These are phyloP conservation scores for Phytophthora colocasiae DNA, from an alignment of 352 stramenopile genomes.

Conservation along the genomic window DNA sequence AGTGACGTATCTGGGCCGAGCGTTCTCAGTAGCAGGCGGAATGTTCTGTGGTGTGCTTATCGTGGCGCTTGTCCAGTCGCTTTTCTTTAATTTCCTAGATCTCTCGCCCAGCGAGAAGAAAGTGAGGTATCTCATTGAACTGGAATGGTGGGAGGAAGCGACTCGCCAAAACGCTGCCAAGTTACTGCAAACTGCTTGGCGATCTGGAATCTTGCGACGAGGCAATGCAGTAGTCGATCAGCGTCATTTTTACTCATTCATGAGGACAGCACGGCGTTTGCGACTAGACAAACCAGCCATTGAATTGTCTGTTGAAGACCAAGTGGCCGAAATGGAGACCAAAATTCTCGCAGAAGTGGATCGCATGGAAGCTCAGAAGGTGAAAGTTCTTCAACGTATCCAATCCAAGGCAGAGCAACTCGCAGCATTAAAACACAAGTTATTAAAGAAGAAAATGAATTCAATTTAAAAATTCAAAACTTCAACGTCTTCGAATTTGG, in stretches of 20 bases:
- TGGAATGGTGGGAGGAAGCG: constrained; percentile 61
- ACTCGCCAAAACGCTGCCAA: constrained; percentile 46
- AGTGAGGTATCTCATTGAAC: constrained; percentile 75
- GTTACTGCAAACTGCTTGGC: constrained; percentile 61
- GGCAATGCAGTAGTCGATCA: constrained; percentile 5
- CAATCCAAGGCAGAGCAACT: constrained; percentile 42
- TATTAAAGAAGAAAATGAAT: constrained; percentile 2
- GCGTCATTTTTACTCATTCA: constrained; percentile 34
- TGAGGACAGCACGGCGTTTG: constrained; percentile 39
- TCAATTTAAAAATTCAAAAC: not conserved
- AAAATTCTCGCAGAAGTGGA: constrained; percentile 43
- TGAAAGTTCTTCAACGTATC: constrained; percentile 47
- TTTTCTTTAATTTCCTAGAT: constrained; percentile 82
- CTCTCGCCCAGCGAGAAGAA: constrained; percentile 66
- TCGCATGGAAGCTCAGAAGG: constrained; percentile 45
- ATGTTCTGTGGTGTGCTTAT: constrained; percentile 80
- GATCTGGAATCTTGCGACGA: constrained; percentile 17
- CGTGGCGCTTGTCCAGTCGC: constrained; percentile 74
- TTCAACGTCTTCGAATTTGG: constrained; percentile 3
- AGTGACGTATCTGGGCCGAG: constrained; percentile 68
- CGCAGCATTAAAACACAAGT: constrained; percentile 12
- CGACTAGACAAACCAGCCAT: constrained; percentile 42
- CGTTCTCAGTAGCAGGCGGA: constrained; percentile 61
- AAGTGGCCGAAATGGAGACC: constrained; percentile 54
- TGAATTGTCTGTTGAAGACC: constrained; percentile 50